phyloP scores from a whole-genome alignment of 768 basidiomycete genomes.

The Mycena galericulata region DNA sequence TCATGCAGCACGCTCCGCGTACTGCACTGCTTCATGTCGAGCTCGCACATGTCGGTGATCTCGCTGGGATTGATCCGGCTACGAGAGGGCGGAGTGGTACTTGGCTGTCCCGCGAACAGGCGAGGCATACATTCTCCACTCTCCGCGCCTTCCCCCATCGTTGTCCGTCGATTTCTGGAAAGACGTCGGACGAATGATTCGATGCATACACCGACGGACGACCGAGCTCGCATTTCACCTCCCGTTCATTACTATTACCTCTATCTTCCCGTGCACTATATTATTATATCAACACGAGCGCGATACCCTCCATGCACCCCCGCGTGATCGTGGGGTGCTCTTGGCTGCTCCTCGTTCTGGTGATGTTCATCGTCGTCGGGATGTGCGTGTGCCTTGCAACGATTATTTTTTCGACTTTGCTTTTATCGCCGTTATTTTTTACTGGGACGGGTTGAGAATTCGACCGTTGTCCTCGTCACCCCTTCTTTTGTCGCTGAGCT shows the following conservation, averaged over 20 bases:
- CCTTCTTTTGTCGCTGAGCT: conserved; percentile 4
- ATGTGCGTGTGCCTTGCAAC: not conserved
- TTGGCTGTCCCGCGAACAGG: not conserved
- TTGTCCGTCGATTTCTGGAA: no score
- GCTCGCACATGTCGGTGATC: conserved; percentile 6
- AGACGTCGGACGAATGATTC: no score
- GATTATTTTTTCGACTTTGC: conserved; percentile 4
- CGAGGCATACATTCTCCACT: conserved; percentile 12
- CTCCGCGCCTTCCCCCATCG: not conserved
- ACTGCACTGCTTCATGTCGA: conserved; percentile 12
- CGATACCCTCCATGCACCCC: not conserved
- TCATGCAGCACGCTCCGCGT: conserved; percentile 6
- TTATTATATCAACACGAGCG: conserved; percentile 5
- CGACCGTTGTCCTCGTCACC: not conserved
- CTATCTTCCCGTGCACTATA: conserved; percentile 14
- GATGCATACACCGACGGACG: no score
- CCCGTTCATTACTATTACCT: not conserved
- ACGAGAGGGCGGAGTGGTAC: conserved; percentile 9
- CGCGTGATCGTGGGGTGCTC: not conserved
- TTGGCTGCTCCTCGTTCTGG: not conserved
- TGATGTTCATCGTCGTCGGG: not conserved
- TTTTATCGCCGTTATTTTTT: conserved; percentile 8
- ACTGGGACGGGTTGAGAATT: not conserved
- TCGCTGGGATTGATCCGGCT: conserved; percentile 13
- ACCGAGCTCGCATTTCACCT: conserved; percentile 12